Conservation (phyloP, 192 early-diverging fungal genomes). For the Allomyces macrogynus region DNA sequence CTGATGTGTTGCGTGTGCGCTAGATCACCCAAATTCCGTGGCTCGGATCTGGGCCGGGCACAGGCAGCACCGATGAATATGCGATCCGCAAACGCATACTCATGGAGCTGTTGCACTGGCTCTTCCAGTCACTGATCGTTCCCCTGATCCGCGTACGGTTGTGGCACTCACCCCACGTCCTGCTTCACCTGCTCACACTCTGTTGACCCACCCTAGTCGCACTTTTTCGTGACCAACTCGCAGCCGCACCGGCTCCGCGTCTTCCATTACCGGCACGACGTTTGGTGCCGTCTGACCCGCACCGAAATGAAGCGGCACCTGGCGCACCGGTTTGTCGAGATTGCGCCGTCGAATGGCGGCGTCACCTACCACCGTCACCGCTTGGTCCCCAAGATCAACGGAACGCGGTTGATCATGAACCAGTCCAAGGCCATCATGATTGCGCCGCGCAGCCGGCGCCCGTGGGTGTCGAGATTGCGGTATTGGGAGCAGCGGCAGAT, state of each 20-base stretch:
- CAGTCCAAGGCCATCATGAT: too few relatives aligned
- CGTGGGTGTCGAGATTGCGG: conserved; percentile 16
- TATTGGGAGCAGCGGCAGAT: conserved; percentile 1
- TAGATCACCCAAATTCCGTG: neutral
- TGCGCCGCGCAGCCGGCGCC: too few relatives aligned
- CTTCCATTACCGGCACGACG: conserved; percentile 57
- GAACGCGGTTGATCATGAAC: conserved; percentile 63
- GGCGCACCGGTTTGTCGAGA: too few relatives aligned
- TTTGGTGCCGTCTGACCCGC: conserved; percentile 25
- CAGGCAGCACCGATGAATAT: neutral
- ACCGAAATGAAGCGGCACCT: too few relatives aligned
- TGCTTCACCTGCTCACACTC: neutral
- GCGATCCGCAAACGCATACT: conserved; percentile 31
- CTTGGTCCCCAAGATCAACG: conserved; percentile 56
- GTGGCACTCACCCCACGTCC: neutral
- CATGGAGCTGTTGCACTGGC: conserved; percentile 40
- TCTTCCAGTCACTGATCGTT: conserved; percentile 35
- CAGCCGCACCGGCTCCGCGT: conserved; percentile 35
- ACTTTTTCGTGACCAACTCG: conserved; percentile 67
- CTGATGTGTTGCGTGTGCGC: conserved; percentile 3
- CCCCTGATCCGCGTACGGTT: conserved; percentile 30
- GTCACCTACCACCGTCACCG: conserved; percentile 11
- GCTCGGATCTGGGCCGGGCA: conserved; percentile 3
- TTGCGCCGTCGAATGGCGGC: too few relatives aligned
- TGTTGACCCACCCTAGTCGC: conserved; percentile 14